phyloP scores from a whole-genome alignment of 495 filamentous ascomycete genomes.

The Penicillium psychrofluorescens region DNA sequence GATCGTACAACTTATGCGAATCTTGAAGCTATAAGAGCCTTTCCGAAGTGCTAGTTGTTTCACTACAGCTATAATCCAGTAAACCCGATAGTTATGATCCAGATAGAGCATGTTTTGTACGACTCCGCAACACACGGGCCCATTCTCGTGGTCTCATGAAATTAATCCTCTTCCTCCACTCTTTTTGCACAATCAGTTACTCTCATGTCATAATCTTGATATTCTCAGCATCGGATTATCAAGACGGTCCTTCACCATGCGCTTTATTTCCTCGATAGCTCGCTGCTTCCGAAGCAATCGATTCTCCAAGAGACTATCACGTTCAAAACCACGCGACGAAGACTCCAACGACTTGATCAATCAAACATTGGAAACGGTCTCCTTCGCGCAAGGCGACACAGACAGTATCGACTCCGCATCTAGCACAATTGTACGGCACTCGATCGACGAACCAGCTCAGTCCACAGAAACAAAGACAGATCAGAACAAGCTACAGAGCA shows the following conservation, averaged over 20 bases:
- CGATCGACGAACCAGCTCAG: constrained; percentile 3
- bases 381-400: constrained; percentile 6
- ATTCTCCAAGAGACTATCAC: constrained; percentile 11
- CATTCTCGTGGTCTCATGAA: too few relatives aligned
- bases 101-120: too few relatives aligned
- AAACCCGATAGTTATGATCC: too few relatives aligned
- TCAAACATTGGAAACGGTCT: constrained; percentile 6
- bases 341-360: constrained; percentile 20
- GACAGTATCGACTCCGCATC: constrained; percentile 11
- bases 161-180: background rate
- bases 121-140: too few relatives aligned
- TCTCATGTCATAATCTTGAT: background rate
- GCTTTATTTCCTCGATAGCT: constrained; percentile 13
- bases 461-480: constrained; percentile 7
- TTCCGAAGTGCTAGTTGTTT: too few relatives aligned
- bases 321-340: constrained; percentile 10
- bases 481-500: constrained; percentile 1
- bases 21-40: too few relatives aligned
- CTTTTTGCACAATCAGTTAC: background rate
- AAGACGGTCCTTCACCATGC: constrained; percentile 7
- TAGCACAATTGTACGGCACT: constrained; percentile 7
- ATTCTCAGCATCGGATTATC: background rate
- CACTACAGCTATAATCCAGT: too few relatives aligned
- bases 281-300: constrained; percentile 11
- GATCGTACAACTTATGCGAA: too few relatives aligned